Evolutionary conservation across 1,284 basidiomycete genomes (phyloP).

Genomic region (Thecaphora frezii): DNA sequence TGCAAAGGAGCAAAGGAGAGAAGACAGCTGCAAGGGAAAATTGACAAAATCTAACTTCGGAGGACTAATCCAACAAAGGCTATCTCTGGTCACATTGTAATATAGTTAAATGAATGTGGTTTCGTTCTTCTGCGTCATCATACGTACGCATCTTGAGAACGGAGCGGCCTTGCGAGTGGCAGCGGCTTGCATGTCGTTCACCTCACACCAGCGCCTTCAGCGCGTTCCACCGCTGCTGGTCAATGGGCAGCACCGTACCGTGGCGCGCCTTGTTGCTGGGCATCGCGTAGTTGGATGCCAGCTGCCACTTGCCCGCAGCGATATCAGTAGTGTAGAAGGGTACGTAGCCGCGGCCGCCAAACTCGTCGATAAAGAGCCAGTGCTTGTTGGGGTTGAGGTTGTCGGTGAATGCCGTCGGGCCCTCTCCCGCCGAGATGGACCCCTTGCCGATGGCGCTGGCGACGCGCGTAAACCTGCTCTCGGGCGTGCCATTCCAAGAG

Average conservation of each 20-base stretch:
- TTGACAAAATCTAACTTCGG: too few relatives aligned
- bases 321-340: conserved; percentile 6
- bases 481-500: conserved; percentile 3
- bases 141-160: too few relatives aligned
- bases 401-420: conserved; percentile 10
- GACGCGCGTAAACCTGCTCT: conserved; percentile 11
- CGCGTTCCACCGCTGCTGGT: conserved; percentile 6
- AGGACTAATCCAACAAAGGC: too few relatives aligned
- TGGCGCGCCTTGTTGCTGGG: conserved; percentile 13
- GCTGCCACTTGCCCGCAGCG: conserved; percentile 4
- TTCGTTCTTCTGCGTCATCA: too few relatives aligned
- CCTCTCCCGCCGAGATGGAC: conserved; percentile 5
- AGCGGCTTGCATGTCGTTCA: too few relatives aligned
- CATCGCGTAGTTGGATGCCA: background rate
- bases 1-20: too few relatives aligned
- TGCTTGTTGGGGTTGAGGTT: conserved; percentile 8
- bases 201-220: conserved; percentile 5
- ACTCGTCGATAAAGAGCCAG: conserved; percentile 21
- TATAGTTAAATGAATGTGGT: too few relatives aligned
- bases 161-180: conserved; percentile 1
- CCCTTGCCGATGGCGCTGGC: conserved; percentile 11
- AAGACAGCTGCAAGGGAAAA: too few relatives aligned
- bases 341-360: conserved; percentile 10
- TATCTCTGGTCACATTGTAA: too few relatives aligned
- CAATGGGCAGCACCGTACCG: conserved; percentile 13